These are phyloP conservation scores for Coemansia sp. DNA, from an alignment of 192 early-diverging fungal genomes.

Conservation along the genomic window DNA sequence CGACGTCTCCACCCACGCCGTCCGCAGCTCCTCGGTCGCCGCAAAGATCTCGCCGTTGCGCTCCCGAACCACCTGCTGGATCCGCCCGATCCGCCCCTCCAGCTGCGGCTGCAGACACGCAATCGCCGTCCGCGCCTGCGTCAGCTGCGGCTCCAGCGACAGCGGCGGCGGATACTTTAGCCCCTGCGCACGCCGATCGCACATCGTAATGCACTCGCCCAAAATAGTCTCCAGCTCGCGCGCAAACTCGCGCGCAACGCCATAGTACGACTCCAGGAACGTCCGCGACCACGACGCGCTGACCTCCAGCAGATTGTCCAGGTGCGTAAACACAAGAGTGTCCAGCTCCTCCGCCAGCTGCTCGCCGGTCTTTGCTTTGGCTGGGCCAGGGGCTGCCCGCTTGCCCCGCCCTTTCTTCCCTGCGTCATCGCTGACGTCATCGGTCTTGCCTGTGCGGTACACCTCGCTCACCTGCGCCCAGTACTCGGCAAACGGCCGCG, in stretches of 20 bases:
- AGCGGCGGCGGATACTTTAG: constrained; percentile 54
- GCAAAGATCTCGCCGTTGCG: constrained; percentile 52
- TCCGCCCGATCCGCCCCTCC: constrained; percentile 42
- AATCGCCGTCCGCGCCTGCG: constrained; percentile 40
- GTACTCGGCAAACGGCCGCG: constrained; percentile 57
- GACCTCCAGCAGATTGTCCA: constrained; percentile 55
- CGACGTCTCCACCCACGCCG: constrained; percentile 47
- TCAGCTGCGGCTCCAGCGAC: constrained; percentile 49
- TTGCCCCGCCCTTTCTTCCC: constrained; percentile 18
- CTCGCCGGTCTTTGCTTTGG: constrained; percentile 19
- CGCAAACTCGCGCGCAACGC: constrained; percentile 57
- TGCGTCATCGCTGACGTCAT: constrained; percentile 19
- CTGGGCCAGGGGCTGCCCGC: not conserved
- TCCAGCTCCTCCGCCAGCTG: constrained; percentile 54
- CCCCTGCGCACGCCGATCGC: constrained; percentile 54
- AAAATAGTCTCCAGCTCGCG: constrained; percentile 57
- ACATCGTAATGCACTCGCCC: constrained; percentile 58
- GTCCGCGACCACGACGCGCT: constrained; percentile 55
- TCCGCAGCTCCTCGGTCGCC: constrained; percentile 36
- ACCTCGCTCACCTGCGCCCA: constrained; percentile 55
- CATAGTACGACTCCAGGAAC: constrained; percentile 58
- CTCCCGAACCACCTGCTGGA: constrained; percentile 47
- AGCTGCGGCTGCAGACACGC: constrained; percentile 44
- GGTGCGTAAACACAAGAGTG: constrained; percentile 41
- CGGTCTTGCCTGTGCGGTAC: constrained; percentile 27